Evolutionary conservation across 768 basidiomycete species (phyloP).

Genomic region (Pleurotus pulmonarius): DNA sequence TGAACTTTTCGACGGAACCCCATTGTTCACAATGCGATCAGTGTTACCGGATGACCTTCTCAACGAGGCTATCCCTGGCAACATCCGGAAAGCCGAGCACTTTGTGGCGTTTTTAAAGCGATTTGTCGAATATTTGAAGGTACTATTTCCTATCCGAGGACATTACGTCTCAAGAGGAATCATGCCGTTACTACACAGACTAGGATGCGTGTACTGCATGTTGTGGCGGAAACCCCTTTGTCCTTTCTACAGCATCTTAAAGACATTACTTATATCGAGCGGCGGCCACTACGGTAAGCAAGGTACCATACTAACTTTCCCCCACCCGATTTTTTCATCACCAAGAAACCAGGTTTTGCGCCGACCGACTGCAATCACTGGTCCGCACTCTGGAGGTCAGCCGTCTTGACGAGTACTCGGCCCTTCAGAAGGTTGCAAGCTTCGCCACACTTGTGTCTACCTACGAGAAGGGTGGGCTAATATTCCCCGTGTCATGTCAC

Average conservation of each 20-base stretch:
- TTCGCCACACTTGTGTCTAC: conserved; percentile 98
- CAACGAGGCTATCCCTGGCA: conserved; percentile 94
- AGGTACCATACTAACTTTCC: too few species aligned
- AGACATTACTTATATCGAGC: conserved; percentile 98
- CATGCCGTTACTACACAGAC: conserved; percentile 49
- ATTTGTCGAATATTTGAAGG: conserved; percentile 98
- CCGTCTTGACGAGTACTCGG: conserved; percentile 85
- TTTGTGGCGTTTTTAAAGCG: conserved; percentile 98
- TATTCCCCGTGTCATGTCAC: conserved; percentile 3
- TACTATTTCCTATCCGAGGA: conserved; percentile 20
- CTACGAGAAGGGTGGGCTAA: conserved; percentile 82
- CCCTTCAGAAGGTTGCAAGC: conserved; percentile 91
- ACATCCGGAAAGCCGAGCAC: conserved; percentile 98
- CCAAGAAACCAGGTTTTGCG: conserved; percentile 71
- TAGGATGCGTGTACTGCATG: conserved; percentile 97
- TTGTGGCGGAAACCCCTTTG: conserved; percentile 95
- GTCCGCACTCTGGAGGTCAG: conserved; percentile 89
- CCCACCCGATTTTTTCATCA: background rate
- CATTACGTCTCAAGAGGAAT: conserved; percentile 5
- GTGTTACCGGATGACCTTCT: conserved; percentile 93
- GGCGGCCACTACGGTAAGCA: conserved; percentile 80
- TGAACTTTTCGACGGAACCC: background rate
- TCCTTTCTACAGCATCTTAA: conserved; percentile 98
- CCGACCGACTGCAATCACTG: conserved; percentile 91
- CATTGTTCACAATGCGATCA: conserved; percentile 22